Base-by-base conservation (phyloP, 148 eudicot species). In the Beta vulgaris region DNA sequence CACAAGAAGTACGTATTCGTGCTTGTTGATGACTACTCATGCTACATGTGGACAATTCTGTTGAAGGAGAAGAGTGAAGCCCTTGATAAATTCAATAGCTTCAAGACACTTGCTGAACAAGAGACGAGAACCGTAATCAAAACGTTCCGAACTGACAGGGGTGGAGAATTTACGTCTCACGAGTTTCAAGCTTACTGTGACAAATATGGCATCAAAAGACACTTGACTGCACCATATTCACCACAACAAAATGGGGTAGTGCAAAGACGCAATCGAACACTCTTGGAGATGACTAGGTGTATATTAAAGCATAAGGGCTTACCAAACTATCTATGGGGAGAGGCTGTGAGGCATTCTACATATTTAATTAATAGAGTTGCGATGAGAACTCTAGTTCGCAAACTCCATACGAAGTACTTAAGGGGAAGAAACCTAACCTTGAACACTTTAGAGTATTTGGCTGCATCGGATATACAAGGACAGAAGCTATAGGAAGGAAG, bases 181-280 rank as follows among this genome's bases (percentile, higher is more conserved):
- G 76, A 73, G 26, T 58, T 58, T 25, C 19, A 3, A 57, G 46
- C 18, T 21, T 32, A 13, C 46, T 73, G 68, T 58, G 76, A 42
- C 10, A 37, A 51, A 36, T 7, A 55, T 7, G 48, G 51, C 6
- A 59, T 73, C 34, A 73, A 21, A 10, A 58, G 76, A 28, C 48
- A 73, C 2, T 40, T 73, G 29, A 73, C 76, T 9, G 68, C 76
- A 1, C 66, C 76, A 5, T 73, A 73, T 58, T 58, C 76, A 11
- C 76, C 68, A 35, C 76, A 59, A 59, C 67, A 73, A 73, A 73
- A 73, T 12, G 76, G 76, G 2, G 64, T 57, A 6, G 63, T 34
- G 19, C 64, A 72, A 53, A 54, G 75, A 53, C 32, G 64, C 4
- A 59, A 73, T 28, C n/a, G 51, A 7, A 73, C 76, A 37, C 43